phyloP scores from a whole-genome alignment of 768 basidiomycete species.

The Rhizopogon vesiculosus region DNA sequence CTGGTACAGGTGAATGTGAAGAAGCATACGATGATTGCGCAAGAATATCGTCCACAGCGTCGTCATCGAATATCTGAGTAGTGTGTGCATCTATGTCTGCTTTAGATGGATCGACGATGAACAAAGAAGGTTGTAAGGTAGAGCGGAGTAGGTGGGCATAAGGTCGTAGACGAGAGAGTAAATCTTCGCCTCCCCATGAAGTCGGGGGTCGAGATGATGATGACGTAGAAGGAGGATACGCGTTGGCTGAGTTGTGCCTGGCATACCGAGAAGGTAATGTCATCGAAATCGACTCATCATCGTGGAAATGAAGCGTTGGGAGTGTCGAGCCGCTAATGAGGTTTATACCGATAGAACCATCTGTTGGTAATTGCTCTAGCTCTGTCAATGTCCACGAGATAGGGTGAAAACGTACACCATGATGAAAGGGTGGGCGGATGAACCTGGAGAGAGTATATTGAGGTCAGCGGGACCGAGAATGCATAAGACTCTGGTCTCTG shows the following conservation, averaged over 20 bases:
- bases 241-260: slow-evolving; percentile 34
- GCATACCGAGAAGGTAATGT: slow-evolving; percentile 40
- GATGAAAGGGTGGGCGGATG: slow-evolving; percentile 81
- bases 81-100: slow-evolving; percentile 93
- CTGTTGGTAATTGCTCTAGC: slow-evolving; percentile 30
- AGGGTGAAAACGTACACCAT: slow-evolving; percentile 55
- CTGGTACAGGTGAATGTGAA: slow-evolving; percentile 79
- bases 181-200: slow-evolving; percentile 86
- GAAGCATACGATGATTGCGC: slow-evolving; percentile 73
- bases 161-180: slow-evolving; percentile 68
- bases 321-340: slow-evolving; percentile 82
- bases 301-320: slow-evolving; percentile 92
- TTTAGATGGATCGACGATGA: slow-evolving; percentile 87
- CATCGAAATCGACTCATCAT: slow-evolving; percentile 89
- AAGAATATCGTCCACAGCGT: slow-evolving; percentile 84
- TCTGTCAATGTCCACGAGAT: background rate
- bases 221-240: slow-evolving; percentile 61
- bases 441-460: slow-evolving; percentile 85
- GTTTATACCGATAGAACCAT: slow-evolving; percentile 87
- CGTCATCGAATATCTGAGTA: slow-evolving; percentile 77
- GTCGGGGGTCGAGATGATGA: slow-evolving; percentile 37
- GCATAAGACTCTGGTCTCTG: slow-evolving; percentile 88
- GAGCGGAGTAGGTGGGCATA: slow-evolving; percentile 85
- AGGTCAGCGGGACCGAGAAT: slow-evolving; percentile 89
- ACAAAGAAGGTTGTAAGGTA: slow-evolving; percentile 78